Base-by-base conservation (phyloP, 768 basidiomycete species). In the Hygrophorus pudorinus region DNA sequence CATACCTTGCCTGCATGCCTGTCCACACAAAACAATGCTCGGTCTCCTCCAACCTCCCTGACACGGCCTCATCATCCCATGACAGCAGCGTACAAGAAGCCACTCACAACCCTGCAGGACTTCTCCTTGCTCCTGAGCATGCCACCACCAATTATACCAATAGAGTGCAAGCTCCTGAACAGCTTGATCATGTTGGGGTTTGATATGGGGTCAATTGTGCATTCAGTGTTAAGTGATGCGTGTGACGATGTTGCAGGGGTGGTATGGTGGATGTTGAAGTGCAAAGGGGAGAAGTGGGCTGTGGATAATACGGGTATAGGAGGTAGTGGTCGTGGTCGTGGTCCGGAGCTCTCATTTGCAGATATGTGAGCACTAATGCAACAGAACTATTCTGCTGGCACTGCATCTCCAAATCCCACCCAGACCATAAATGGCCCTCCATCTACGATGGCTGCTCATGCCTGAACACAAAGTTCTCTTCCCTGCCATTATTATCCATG, bases 241-340 rank as follows among this genome's bases (percentile, higher is more conserved):
- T 99, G 94, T 55, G n/a, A n/a, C n/a, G 94, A 99, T 61, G 76
- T 86, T 0, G 75, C 85, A 10, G 85, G 90, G 7, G 89, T 93
- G 1, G 64, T 89, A 6, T 99, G 93, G 93, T 99, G 96, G 96
- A 88, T 94, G 75, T 67, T 97, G 39, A 84, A 80, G 60, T 76
- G 80, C 59, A 92, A 81, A 54, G 76, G 79, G 14, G 91, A 76
- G 68, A 78, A 63, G 51, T 74, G 70, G 36, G 69, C 68, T 8
- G 16, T 58, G 11, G 69, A 70, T n/a, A n/a, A n/a, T n/a, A n/a
- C n/a, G n/a, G n/a, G n/a, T n/a, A n/a, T n/a, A n/a, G n/a, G n/a
- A n/a, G n/a, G n/a, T n/a, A n/a, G n/a, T n/a, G n/a, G n/a, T n/a
- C n/a, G n/a, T n/a, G n/a, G n/a, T n/a, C n/a, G n/a, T n/a, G n/a